Conservation (phyloP, 352 stramenopile genomes). For the Phytopythium chamaehyphon region DNA sequence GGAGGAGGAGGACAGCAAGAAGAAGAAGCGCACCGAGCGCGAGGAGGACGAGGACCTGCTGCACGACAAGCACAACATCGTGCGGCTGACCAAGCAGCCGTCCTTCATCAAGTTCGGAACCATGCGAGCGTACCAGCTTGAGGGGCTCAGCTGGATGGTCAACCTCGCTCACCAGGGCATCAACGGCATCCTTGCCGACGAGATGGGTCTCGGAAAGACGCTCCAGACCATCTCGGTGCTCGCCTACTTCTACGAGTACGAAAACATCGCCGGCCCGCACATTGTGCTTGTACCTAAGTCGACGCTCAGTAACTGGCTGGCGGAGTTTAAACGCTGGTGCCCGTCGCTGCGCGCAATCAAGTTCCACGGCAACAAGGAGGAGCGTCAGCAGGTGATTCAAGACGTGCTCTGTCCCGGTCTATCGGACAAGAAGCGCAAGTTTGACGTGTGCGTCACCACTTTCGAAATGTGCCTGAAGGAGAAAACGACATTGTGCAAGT, state of each 20-base stretch:
- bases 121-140: constrained; percentile 98
- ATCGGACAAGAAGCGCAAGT: constrained; percentile 91
- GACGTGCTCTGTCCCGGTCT: constrained; percentile 87
- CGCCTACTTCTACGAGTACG: constrained; percentile 79
- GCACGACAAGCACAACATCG: constrained; percentile 63
- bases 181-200: constrained; percentile 97
- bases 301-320: constrained; percentile 93
- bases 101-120: constrained; percentile 90
- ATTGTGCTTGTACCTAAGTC: constrained; percentile 94
- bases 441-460: constrained; percentile 96
- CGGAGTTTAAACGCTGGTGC: constrained; percentile 91
- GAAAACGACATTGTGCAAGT: constrained; percentile 85
- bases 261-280: constrained; percentile 85
- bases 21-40: constrained; percentile 87
- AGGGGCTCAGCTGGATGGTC: constrained; percentile 98
- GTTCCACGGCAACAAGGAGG: constrained; percentile 91
- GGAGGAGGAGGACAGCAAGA: constrained; percentile 40
- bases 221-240: constrained; percentile 91
- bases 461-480: constrained; percentile 96
- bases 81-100: constrained; percentile 90
- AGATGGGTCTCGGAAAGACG: constrained; percentile 98
- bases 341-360: constrained; percentile 90
- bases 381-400: constrained; percentile 80
- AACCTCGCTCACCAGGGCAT: constrained; percentile 98
- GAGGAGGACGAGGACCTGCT: constrained; percentile 77